A percentile compares a stretch with the other conserved stretches of the same genome.
phyloP scores from a whole-genome alignment of 1,139 yeast species.

The Ashbya aceris region DNA sequence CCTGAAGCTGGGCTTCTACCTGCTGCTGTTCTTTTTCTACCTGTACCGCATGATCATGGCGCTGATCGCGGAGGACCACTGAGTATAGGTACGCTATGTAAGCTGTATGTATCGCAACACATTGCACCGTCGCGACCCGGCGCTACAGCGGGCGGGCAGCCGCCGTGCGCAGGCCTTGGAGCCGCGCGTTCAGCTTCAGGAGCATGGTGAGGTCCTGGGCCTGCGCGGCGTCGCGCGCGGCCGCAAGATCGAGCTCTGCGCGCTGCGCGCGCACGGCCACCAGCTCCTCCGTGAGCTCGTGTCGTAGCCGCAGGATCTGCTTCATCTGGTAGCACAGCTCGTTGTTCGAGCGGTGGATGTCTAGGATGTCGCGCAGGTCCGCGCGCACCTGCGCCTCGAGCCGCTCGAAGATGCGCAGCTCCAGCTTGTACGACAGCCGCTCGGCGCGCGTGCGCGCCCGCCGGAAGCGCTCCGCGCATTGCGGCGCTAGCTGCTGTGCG shows the following conservation, averaged over 20 bases:
- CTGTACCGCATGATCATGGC: conserved; percentile 96
- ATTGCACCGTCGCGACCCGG: too few relatives aligned
- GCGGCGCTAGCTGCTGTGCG: conserved; percentile 17
- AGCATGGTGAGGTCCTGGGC: conserved; percentile 7
- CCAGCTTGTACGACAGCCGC: conserved; percentile 21
- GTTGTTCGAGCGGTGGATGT: conserved; percentile 27
- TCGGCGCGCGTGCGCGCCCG: conserved; percentile 8
- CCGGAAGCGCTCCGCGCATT: conserved; percentile 15
- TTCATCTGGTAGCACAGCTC: conserved; percentile 21
- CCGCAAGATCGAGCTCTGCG: conserved; percentile 3
- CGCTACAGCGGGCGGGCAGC: too few relatives aligned
- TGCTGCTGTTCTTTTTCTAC: conserved; percentile 89
- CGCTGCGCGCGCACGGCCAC: conserved; percentile 14
- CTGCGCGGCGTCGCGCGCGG: neutral
- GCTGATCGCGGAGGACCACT: conserved; percentile 52
- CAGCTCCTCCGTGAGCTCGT: conserved; percentile 15
- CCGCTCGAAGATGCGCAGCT: conserved; percentile 19
- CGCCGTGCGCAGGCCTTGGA: too few relatives aligned
- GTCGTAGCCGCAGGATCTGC: conserved; percentile 12
- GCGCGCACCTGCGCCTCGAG: conserved; percentile 13
- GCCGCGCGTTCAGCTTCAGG: conserved; percentile 3
- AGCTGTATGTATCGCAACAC: too few relatives aligned
- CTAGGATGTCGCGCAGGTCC: conserved; percentile 25
- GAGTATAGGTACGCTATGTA: neutral
- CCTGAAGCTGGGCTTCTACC: conserved; percentile 82